Percentiles rank a stretch among this genome's conserved stretches.
Conservation (phyloP, 164 flowering plant species). For the Buxus sempervirens region DNA sequence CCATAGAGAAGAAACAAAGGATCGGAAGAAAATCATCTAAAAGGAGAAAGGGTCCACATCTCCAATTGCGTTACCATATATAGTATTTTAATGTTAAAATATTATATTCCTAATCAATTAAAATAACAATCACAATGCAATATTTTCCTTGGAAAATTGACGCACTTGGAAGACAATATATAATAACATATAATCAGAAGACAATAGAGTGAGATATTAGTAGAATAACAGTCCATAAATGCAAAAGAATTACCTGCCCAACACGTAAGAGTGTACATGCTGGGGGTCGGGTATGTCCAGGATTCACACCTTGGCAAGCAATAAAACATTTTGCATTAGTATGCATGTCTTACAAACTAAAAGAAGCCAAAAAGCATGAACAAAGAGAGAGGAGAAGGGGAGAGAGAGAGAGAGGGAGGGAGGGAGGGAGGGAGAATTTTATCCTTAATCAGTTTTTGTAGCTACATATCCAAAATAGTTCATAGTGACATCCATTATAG, state of each 20-base stretch:
- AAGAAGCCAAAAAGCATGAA: neutral
- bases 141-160: neutral
- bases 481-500: no score
- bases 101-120: no score
- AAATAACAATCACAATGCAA: no score
- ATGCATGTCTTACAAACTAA: neutral
- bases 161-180: neutral
- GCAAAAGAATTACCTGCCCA: constrained; percentile 59
- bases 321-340: neutral
- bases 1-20: no score
- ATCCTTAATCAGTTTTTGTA: no score
- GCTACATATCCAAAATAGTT: no score
- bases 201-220: neutral
- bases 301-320: constrained; percentile 39
- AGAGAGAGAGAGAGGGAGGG: neutral
- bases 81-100: no score
- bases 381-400: neutral
- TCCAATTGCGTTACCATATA: no score
- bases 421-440: no score
- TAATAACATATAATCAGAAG: neutral
- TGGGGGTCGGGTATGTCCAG: constrained; percentile 40
- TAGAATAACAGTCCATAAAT: neutral
- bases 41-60: no score
- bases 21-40: no score
- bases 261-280: constrained; percentile 69